phyloP scores from a whole-genome alignment of 345 rosid species.

The Bruguiera parviflora region DNA sequence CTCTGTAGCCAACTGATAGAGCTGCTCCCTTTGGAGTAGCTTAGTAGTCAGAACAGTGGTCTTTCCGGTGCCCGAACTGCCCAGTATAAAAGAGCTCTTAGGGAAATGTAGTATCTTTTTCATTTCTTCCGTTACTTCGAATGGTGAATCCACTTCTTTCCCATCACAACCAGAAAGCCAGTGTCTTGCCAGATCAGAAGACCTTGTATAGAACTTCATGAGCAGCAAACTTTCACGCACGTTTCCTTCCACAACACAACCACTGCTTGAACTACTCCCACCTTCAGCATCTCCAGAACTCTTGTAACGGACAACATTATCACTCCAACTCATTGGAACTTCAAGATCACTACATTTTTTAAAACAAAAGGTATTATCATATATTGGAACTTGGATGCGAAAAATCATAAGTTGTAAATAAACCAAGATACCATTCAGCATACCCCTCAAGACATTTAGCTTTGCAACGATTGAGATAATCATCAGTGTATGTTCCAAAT shows the following conservation, averaged over 20 bases:
- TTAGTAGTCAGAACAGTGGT: constrained; percentile 52
- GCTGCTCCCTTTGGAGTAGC: constrained; percentile 39
- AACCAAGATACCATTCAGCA: neutral
- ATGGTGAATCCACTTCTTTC: constrained; percentile 42
- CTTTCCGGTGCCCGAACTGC: constrained; percentile 62
- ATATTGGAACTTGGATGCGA: neutral
- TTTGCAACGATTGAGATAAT: constrained; percentile 41
- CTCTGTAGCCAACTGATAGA: constrained; percentile 21
- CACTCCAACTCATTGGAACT: constrained; percentile 42
- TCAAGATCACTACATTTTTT: constrained; percentile 38
- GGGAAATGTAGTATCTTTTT: constrained; percentile 34
- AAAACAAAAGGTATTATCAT: neutral
- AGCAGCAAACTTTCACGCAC: constrained; percentile 46
- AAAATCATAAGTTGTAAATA: too few species aligned
- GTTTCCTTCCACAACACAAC: constrained; percentile 38
- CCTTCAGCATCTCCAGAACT: constrained; percentile 13
- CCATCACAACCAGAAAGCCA: constrained; percentile 41
- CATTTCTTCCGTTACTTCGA: constrained; percentile 49
- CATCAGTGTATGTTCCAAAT: constrained; percentile 35
- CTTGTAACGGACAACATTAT: constrained; percentile 25
- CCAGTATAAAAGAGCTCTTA: constrained; percentile 44
- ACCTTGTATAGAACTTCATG: constrained; percentile 53
- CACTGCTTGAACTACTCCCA: constrained; percentile 13
- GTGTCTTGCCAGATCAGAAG: constrained; percentile 29
- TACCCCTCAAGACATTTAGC: constrained; percentile 53